Evolutionary conservation across 306 rosid species (phyloP).

Genomic region (Glycine tomentella): DNA sequence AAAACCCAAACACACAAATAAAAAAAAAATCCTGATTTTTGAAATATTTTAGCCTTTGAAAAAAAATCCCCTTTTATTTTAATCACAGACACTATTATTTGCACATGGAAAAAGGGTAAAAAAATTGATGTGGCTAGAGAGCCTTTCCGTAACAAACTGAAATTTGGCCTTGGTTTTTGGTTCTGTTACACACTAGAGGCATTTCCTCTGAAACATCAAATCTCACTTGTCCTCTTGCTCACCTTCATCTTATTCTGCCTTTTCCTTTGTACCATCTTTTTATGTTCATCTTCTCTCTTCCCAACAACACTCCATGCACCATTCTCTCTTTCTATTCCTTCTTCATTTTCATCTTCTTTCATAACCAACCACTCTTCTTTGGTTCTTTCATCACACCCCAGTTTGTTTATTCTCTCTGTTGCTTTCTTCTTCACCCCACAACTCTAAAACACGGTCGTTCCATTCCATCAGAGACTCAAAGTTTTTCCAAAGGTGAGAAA

Average conservation of each 20-base stretch:
- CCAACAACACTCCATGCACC: background rate
- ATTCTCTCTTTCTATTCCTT: slow-evolving; percentile 23
- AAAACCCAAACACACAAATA: no score
- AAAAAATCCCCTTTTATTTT: no score
- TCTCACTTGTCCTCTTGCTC: slow-evolving; percentile 29
- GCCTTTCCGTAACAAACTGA: background rate
- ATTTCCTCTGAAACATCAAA: background rate
- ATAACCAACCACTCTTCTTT: background rate
- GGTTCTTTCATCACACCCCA: slow-evolving; percentile 19
- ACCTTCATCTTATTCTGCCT: background rate
- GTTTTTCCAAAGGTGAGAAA: slow-evolving; percentile 34
- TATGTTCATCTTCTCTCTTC: no score
- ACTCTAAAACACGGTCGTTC: background rate
- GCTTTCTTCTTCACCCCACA: background rate
- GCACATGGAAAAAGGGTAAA: background rate
- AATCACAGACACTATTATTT: background rate
- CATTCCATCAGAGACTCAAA: slow-evolving; percentile 14
- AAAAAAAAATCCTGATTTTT: no score
- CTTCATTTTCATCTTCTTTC: background rate
- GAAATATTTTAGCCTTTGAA: no score
- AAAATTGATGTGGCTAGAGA: background rate
- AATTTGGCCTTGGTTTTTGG: slow-evolving; percentile 15
- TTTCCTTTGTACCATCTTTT: background rate
- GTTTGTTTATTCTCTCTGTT: background rate
- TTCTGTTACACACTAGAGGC: background rate